phyloP scores from a whole-genome alignment of 495 filamentous ascomycete genomes.

The Penicillium tannophilum region DNA sequence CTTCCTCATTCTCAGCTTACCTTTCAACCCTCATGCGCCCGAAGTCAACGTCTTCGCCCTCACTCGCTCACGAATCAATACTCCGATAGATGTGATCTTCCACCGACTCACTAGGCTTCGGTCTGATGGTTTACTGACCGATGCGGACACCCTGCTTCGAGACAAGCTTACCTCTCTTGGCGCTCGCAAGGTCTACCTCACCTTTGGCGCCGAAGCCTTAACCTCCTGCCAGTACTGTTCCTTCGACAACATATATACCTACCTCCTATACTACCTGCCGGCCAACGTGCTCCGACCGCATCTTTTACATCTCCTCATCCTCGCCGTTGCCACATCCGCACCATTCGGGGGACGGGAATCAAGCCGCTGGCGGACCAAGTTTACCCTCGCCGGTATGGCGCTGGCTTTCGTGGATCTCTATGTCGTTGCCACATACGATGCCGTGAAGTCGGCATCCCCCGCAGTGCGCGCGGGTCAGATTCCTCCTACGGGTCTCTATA shows the following conservation, averaged over 20 bases:
- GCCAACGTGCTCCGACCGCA: slow-evolving; percentile 69
- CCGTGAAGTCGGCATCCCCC: slow-evolving; percentile 47
- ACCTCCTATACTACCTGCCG: slow-evolving; percentile 81
- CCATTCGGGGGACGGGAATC: slow-evolving; percentile 58
- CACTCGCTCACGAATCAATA: slow-evolving; percentile 82
- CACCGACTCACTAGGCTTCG: slow-evolving; percentile 69
- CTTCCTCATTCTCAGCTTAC: slow-evolving; percentile 66
- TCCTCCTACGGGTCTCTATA: slow-evolving; percentile 59
- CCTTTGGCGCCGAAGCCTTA: slow-evolving; percentile 73
- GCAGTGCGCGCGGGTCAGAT: slow-evolving; percentile 39
- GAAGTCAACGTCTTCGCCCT: slow-evolving; percentile 74
- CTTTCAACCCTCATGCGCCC: slow-evolving; percentile 62
- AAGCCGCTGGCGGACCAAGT: slow-evolving; percentile 66
- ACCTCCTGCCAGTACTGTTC: slow-evolving; percentile 79
- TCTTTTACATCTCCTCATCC: slow-evolving; percentile 67
- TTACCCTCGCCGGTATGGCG: slow-evolving; percentile 62
- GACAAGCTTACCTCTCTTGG: slow-evolving; percentile 68
- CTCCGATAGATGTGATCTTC: slow-evolving; percentile 82
- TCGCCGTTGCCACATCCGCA: slow-evolving; percentile 65
- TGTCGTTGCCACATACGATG: slow-evolving; percentile 61
- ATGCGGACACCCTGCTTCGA: slow-evolving; percentile 63
- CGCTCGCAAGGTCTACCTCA: slow-evolving; percentile 77
- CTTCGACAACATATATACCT: slow-evolving; percentile 68
- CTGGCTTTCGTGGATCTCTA: slow-evolving; percentile 68
- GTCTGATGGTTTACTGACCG: slow-evolving; percentile 53